Percentiles rank a stretch among this genome's conserved stretches.
phyloP scores from a whole-genome alignment of 202 grass and related monocot genomes.

The Bolboschoenoplectus hybrid region DNA sequence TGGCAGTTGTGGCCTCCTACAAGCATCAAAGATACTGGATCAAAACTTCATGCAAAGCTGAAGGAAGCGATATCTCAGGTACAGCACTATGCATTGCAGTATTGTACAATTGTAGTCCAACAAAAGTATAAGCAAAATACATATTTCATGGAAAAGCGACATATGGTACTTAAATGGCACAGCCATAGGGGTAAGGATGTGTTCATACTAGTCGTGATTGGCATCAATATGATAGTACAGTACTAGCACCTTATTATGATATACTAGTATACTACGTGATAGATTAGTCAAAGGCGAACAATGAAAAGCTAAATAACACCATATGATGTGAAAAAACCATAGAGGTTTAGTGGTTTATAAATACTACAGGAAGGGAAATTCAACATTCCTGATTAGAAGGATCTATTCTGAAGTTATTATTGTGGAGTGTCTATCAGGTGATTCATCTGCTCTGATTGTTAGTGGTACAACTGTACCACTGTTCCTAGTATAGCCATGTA shows the following conservation, averaged over 20 bases:
- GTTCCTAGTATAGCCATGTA: neutral
- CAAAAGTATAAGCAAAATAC: neutral
- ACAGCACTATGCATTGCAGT: neutral
- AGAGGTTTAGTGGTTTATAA: neutral
- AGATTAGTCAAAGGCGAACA: neutral
- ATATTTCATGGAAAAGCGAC: neutral
- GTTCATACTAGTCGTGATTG: neutral
- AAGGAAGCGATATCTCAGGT: conserved; percentile 89
- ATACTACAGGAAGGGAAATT: neutral
- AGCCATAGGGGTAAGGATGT: neutral
- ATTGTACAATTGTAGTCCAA: neutral
- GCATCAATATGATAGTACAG: neutral
- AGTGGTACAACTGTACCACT: conserved; percentile 32
- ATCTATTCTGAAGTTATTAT: neutral
- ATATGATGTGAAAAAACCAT: neutral
- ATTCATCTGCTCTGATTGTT: neutral
- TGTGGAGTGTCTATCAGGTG: conserved; percentile 3
- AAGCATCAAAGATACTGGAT: conserved; percentile 96
- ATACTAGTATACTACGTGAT: neutral
- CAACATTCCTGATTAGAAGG: neutral
- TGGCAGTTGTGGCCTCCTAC: conserved; percentile 90
- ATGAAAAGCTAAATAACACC: neutral
- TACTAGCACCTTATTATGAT: neutral
- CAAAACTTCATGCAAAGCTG: conserved; percentile 70
- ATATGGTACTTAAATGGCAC: neutral